phyloP scores from a whole-genome alignment of 257 asterid genomes.

The Solanum pimpinellifolium region DNA sequence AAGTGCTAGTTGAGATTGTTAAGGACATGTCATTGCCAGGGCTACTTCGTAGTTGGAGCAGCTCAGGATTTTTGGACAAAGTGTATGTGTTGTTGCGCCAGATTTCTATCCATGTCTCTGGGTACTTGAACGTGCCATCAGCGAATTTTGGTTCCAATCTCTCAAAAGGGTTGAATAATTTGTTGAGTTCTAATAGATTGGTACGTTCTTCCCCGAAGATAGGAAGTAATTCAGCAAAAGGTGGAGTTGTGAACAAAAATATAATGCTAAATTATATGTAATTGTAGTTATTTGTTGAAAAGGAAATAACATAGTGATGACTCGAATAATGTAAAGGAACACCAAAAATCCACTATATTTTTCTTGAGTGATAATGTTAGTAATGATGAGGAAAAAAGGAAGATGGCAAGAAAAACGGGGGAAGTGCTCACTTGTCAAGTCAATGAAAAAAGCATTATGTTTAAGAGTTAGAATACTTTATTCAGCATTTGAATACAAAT shows the following conservation, averaged over 20 bases:
- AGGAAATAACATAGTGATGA: conserved; percentile 39
- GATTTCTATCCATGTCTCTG: conserved; percentile 27
- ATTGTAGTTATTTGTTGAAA: conserved; percentile 21
- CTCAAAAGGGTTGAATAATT: not conserved
- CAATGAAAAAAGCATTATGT: no score
- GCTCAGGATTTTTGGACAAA: conserved; percentile 29
- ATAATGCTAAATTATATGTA: conserved; percentile 10
- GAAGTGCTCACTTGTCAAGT: conserved; percentile 56
- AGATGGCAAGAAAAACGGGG: conserved; percentile 51
- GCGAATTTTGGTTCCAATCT: conserved; percentile 23
- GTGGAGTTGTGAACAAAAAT: conserved; percentile 34
- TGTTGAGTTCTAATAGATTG: conserved; percentile 23
- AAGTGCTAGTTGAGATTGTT: not conserved
- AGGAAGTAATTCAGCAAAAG: conserved; percentile 15
- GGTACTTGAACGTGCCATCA: conserved; percentile 46
- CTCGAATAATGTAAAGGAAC: conserved; percentile 13
- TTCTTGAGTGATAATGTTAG: conserved; percentile 11
- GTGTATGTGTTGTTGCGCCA: conserved; percentile 26
- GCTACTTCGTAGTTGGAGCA: conserved; percentile 29
- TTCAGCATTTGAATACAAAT: no score
- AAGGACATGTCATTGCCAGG: not conserved
- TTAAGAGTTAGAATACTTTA: no score
- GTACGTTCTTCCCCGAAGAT: conserved; percentile 31
- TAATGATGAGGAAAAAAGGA: conserved; percentile 48
- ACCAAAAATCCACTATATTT: conserved; percentile 21